Base-by-base conservation (phyloP, 2,329 filamentous ascomycete genomes). In the Aspergillus proliferans region DNA sequence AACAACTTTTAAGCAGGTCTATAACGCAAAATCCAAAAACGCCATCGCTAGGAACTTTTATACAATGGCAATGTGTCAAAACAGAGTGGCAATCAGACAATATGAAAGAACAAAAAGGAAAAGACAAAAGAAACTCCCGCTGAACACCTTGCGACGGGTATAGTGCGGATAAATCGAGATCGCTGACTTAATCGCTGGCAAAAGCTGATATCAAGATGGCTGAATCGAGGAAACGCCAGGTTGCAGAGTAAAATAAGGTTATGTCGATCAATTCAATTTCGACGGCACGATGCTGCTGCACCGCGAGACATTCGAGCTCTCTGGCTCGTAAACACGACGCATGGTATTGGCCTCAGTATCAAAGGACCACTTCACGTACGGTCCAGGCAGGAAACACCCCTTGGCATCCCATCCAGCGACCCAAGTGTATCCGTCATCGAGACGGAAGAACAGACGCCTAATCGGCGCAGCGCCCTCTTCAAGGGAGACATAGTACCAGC, bases 401-500 rank as follows among this genome's bases (percentile, higher is more conserved):
- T 75, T 61, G 19, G 68, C 63, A 55, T 77, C 74, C 74, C 74
- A 77, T 52, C 72, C 75, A 36, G 73, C 68, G 34, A 78, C 74
- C 74, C 74, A 78, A 47, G 71, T 68, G 42, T 71, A 58, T 33
- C 71, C 73, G 44, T 77, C 72, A 48, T 78, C 75, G 24, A 78
- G 69, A 10, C 65, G 69, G 62, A 78, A 77, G 62, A 77, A 78
- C 48, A 71, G 64, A 15, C 70, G 68, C 52, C 66, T 60, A 46
- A 71, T 62, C 8, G 63, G 60, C 47, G 66, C 68, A 46, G 66
- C 67, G 36, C 67, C 66, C 22, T 64, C 61, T 15, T 67, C 61
- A 47, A 70, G 61, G 15, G 62, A 63, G 48, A 76, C 70, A 12
- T 58, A 60, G 52, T 70, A 69, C 55, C 69, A 67, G 48, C 65